These are phyloP conservation scores for Annulohypoxylon bovei DNA, from an alignment of 495 filamentous ascomycete species.

Conservation along the genomic window DNA sequence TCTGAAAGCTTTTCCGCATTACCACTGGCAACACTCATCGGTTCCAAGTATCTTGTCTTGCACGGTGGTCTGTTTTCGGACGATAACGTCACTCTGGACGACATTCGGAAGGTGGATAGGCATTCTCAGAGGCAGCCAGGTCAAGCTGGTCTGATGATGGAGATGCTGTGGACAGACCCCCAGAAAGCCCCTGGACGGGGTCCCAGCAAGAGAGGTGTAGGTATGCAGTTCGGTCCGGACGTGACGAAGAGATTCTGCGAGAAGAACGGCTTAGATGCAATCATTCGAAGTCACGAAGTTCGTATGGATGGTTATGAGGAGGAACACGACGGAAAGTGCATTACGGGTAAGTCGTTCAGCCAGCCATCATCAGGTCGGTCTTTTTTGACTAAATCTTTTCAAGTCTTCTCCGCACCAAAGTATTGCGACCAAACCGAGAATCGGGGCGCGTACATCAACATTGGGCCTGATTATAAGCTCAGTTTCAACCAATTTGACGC, in stretches of 20 bases:
- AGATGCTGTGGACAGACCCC: constrained; percentile 99
- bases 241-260: constrained; percentile 98
- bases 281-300: constrained; percentile 97
- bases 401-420: constrained; percentile 95
- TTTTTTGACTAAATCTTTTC: constrained; percentile 34
- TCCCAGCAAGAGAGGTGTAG: constrained; percentile 96
- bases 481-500: constrained; percentile 93
- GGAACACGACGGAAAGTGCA: constrained; percentile 95
- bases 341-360: constrained; percentile 71
- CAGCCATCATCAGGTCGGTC: neutral
- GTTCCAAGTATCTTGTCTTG: constrained; percentile 89
- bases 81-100: constrained; percentile 90
- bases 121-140: constrained; percentile 96
- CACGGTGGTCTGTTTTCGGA: constrained; percentile 98
- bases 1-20: constrained; percentile 97
- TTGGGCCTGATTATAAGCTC: constrained; percentile 90
- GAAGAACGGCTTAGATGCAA: constrained; percentile 89
- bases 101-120: constrained; percentile 90
- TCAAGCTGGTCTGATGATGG: constrained; percentile 97
- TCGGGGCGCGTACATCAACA: constrained; percentile 98
- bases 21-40: constrained; percentile 91
- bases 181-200: constrained; percentile 85
- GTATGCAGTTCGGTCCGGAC: constrained; percentile 95
- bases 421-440: constrained; percentile 99
- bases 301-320: constrained; percentile 98